Conservation (phyloP, 768 basidiomycete genomes). For the Tulasnella sp. region DNA sequence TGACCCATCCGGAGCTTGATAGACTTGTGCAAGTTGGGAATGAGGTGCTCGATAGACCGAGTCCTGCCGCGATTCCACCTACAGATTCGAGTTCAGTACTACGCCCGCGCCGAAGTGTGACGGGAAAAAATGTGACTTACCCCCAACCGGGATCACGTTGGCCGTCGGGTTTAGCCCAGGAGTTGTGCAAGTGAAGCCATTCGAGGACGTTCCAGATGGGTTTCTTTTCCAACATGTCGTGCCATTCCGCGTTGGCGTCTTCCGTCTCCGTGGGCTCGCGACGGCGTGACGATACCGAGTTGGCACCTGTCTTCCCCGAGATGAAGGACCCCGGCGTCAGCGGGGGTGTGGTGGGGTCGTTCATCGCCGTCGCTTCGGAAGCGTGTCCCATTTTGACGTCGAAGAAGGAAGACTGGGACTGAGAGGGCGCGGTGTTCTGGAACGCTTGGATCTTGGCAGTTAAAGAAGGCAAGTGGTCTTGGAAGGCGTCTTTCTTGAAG, state of each 20-base stretch:
- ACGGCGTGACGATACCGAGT: not conserved
- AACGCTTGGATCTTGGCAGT: not conserved
- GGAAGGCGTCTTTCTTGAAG: conserved; percentile 26
- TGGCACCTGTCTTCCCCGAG: not conserved
- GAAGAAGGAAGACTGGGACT: not conserved
- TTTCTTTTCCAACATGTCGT: no score
- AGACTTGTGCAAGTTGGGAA: not conserved
- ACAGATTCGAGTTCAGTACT: not conserved
- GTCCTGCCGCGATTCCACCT: not conserved
- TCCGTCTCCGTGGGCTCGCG: not conserved
- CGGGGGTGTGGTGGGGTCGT: not conserved
- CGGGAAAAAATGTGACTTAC: no score
- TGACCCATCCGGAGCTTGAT: not conserved
- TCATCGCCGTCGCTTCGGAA: not conserved
- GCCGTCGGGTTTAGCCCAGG: no score
- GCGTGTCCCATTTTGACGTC: not conserved
- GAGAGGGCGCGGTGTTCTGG: not conserved
- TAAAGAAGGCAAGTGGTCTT: not conserved
- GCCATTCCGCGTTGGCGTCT: no score
- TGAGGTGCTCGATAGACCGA: not conserved
- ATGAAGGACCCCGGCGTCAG: not conserved
- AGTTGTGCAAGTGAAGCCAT: no score
- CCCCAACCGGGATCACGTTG: no score
- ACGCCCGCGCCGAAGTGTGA: not conserved
- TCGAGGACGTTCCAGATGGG: no score